Percentiles rank a stretch among this genome's conserved stretches.
phyloP scores from a whole-genome alignment of 2,329 filamentous ascomycete species.

The Dendryphion nanum region DNA sequence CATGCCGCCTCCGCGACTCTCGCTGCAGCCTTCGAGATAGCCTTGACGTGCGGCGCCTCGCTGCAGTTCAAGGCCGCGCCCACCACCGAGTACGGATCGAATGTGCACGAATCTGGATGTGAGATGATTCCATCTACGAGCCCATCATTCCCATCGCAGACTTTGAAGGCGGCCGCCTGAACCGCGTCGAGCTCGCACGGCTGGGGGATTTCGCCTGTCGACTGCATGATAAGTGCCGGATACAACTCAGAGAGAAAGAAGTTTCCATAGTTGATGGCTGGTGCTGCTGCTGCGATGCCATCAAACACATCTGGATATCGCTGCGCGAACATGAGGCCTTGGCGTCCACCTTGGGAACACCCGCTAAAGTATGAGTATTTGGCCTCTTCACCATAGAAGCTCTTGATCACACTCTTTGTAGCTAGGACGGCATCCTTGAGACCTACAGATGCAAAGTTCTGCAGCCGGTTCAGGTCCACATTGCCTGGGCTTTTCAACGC shows the following conservation, averaged over 20 bases:
- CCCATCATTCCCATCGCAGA: conserved; percentile 7
- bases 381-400: not conserved
- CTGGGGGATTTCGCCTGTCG: conserved; percentile 13
- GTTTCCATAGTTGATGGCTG: conserved; percentile 37
- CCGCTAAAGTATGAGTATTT: not conserved
- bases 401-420: not conserved
- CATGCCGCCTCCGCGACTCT: not conserved
- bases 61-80: not conserved
- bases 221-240: conserved; percentile 23
- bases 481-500: conserved; percentile 8
- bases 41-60: not conserved
- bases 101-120: not conserved
- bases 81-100: not conserved
- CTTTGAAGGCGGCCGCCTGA: conserved; percentile 6
- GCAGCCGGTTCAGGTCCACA: conserved; percentile 1
- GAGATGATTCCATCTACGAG: not conserved
- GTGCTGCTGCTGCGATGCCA: conserved; percentile 41
- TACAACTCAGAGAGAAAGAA: conserved; percentile 26
- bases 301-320: conserved; percentile 39
- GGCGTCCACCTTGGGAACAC: not conserved
- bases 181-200: conserved; percentile 11
- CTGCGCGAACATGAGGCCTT: conserved; percentile 25
- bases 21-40: not conserved
- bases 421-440: not conserved
- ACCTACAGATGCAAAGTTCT: not conserved